Conservation (phyloP, 345 rosid species). For the Acer saccharum region DNA sequence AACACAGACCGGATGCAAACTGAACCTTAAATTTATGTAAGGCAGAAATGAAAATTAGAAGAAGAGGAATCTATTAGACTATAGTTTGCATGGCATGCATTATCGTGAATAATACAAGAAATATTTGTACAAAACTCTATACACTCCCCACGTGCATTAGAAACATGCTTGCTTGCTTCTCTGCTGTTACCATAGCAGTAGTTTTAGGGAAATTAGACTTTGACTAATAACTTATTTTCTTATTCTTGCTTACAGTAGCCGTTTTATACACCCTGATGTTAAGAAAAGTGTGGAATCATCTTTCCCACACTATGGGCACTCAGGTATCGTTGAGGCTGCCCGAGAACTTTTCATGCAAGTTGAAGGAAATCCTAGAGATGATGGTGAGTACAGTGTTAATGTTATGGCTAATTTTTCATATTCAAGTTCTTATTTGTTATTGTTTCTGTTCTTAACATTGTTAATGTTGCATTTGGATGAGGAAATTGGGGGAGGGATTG, state of each 20-base stretch:
- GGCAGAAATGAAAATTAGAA: neutral
- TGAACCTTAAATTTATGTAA: neutral
- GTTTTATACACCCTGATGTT: conserved; percentile 35
- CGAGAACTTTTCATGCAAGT: conserved; percentile 77
- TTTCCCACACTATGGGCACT: conserved; percentile 78
- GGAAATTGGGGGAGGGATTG: neutral
- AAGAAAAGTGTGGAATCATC: conserved; percentile 51
- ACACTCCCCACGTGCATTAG: neutral
- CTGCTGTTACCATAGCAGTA: neutral
- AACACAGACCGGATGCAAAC: neutral
- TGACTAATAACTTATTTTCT: conserved; percentile 12
- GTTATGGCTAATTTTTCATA: conserved; percentile 3
- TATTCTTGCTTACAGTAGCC: conserved; percentile 36
- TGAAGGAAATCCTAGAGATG: conserved; percentile 61
- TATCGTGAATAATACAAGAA: neutral
- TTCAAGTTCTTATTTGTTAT: neutral
- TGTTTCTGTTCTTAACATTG: neutral
- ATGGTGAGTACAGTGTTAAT: conserved; percentile 35
- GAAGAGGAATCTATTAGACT: neutral
- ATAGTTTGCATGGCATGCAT: neutral
- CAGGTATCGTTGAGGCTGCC: conserved; percentile 83
- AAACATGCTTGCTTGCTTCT: neutral
- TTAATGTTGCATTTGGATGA: neutral
- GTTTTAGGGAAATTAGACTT: neutral
- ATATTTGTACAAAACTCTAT: neutral